Evolutionary conservation across 495 filamentous ascomycete genomes (phyloP).

Genomic region (Penicillium tannophilum): DNA sequence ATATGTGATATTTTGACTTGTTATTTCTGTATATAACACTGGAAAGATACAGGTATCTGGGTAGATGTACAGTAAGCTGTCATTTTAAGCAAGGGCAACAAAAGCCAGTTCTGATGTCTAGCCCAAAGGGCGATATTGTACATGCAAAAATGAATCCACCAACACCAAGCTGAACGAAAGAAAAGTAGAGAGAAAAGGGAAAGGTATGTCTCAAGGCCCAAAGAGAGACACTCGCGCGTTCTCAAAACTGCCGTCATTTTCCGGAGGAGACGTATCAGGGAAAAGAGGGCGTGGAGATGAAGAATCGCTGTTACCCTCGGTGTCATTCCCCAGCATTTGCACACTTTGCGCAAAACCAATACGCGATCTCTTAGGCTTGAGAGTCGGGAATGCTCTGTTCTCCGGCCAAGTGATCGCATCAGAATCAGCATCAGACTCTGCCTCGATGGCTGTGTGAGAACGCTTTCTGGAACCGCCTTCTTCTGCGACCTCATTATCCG

Average conservation of each 20-base stretch:
- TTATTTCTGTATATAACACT: too few relatives aligned
- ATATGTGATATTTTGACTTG: slow-evolving; percentile 15
- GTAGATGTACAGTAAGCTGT: too few relatives aligned
- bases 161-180: too few relatives aligned
- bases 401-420: background rate
- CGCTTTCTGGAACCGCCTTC: background rate
- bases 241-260: background rate
- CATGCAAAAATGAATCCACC: too few relatives aligned
- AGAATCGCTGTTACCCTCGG: background rate
- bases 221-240: background rate
- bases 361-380: slow-evolving; percentile 9
- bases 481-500: slow-evolving; percentile 28
- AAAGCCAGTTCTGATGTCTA: too few relatives aligned
- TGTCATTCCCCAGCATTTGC: slow-evolving; percentile 3
- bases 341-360: slow-evolving; percentile 22
- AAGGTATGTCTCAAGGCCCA: background rate
- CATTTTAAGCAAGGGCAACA: too few relatives aligned
- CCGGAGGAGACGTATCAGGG: background rate
- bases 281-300: background rate
- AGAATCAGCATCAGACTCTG: slow-evolving; percentile 17
- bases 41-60: too few relatives aligned
- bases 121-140: too few relatives aligned
- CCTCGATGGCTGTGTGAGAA: background rate
- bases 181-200: background rate
- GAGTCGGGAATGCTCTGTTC: background rate